Conservation (phyloP, 2,329 filamentous ascomycete genomes). For the Verticillium tricorpus region DNA sequence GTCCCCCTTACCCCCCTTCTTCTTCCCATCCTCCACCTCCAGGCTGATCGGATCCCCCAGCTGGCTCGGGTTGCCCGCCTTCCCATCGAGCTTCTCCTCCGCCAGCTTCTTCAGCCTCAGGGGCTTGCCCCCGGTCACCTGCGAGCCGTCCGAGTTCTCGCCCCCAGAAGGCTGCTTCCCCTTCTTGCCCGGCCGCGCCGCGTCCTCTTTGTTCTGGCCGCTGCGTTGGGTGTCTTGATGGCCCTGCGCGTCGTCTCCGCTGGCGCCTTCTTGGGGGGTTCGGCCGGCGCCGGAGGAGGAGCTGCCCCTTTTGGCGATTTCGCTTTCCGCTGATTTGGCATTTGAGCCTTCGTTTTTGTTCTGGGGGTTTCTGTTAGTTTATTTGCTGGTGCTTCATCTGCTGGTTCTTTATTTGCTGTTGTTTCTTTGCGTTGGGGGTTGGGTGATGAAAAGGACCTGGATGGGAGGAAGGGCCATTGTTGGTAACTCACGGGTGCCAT, state of each 20-base stretch:
- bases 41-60: slow-evolving; percentile 34
- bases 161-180: not conserved
- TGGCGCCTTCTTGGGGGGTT: not conserved
- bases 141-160: slow-evolving; percentile 11
- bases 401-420: not conserved
- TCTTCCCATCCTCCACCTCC: slow-evolving; percentile 26
- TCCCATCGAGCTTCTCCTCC: slow-evolving; percentile 21
- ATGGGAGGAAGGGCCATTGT: not conserved
- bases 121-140: slow-evolving; percentile 8
- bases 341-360: not conserved
- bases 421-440: not conserved
- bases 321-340: not conserved
- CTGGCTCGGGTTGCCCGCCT: slow-evolving; percentile 28
- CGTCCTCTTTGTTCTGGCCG: not conserved
- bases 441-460: not conserved
- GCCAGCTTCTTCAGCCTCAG: slow-evolving; percentile 11
- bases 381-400: not conserved
- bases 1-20: slow-evolving; percentile 15
- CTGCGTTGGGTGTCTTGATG: not conserved
- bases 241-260: not conserved
- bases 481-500: not conserved
- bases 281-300: not conserved
- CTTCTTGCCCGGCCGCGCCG: not conserved
- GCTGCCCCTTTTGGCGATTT: not conserved
- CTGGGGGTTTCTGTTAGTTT: not conserved